phyloP scores from a whole-genome alignment of 371 early-diverging fungal genomes.

The Mortierella sp. region DNA sequence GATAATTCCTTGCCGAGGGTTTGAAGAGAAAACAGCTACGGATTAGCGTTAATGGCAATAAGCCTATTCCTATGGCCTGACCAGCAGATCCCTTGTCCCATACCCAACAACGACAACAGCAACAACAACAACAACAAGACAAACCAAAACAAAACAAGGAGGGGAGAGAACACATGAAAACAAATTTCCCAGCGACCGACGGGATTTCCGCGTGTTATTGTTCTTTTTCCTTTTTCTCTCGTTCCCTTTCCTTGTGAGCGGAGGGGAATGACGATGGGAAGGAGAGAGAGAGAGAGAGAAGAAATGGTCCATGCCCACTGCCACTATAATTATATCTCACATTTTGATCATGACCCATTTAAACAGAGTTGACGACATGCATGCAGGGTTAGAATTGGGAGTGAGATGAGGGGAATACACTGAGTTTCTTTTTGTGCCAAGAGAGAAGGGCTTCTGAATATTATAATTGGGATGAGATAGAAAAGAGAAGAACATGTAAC shows the following conservation, averaged over 20 bases:
- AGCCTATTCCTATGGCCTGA: background rate
- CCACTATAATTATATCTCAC: background rate
- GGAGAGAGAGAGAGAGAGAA: too few relatives aligned
- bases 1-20: too few relatives aligned
- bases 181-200: constrained; percentile 1
- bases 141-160: background rate
- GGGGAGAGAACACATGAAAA: background rate
- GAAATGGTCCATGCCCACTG: constrained; percentile 7
- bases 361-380: background rate
- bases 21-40: background rate
- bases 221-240: background rate
- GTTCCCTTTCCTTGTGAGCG: too few relatives aligned
- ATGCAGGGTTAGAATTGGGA: background rate
- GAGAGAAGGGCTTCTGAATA: background rate
- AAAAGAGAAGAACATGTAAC: background rate
- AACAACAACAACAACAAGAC: too few relatives aligned
- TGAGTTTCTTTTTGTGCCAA: background rate
- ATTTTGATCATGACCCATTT: background rate
- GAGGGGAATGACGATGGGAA: too few relatives aligned
- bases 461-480: background rate
- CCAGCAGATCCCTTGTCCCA: background rate
- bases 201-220: constrained; percentile 13
- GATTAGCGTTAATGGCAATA: background rate
- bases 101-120: too few relatives aligned
- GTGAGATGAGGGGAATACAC: background rate